Percentiles rank a stretch among this genome's conserved stretches.
phyloP scores from a whole-genome alignment of 495 filamentous ascomycete species.

The Aspergillus olivimuriae region DNA sequence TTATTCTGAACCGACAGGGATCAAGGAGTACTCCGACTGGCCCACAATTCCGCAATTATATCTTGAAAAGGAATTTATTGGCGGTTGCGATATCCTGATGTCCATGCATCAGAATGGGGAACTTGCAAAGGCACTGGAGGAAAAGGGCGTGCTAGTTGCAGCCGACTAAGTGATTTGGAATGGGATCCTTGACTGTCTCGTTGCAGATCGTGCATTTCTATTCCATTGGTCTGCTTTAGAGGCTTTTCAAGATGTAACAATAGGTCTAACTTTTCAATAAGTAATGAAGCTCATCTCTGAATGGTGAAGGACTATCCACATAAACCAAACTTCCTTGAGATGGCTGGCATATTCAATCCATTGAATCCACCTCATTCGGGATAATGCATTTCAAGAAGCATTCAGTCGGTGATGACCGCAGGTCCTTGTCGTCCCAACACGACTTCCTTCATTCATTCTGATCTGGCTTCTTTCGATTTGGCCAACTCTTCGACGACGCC shows the following conservation, averaged over 20 bases:
- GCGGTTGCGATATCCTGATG: conserved; percentile 94
- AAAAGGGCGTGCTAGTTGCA: conserved; percentile 73
- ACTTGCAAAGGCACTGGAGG: conserved; percentile 82
- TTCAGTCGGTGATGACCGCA: too few species aligned
- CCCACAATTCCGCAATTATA: conserved; percentile 97
- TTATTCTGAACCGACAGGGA: conserved; percentile 53
- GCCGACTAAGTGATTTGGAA: conserved; percentile 36
- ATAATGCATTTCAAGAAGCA: too few species aligned
- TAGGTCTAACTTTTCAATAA: not conserved
- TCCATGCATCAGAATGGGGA: conserved; percentile 97
- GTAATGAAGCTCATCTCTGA: too few species aligned
- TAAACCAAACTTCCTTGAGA: too few species aligned
- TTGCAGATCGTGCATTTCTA: too few species aligned
- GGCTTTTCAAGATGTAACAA: not conserved
- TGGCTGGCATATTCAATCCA: too few species aligned
- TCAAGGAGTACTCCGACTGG: conserved; percentile 99
- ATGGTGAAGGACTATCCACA: too few species aligned
- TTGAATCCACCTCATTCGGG: too few species aligned
- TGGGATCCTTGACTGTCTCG: too few species aligned
- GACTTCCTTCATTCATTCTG: not conserved
- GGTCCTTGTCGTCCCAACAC: too few species aligned
- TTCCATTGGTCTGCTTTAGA: too few species aligned
- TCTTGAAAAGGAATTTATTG: conserved; percentile 89
- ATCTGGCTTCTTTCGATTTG: conserved; percentile 29
- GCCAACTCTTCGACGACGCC: conserved; percentile 56